Base-by-base conservation (phyloP, 805 yeast genomes). In the Wickerhamomyces alni region DNA sequence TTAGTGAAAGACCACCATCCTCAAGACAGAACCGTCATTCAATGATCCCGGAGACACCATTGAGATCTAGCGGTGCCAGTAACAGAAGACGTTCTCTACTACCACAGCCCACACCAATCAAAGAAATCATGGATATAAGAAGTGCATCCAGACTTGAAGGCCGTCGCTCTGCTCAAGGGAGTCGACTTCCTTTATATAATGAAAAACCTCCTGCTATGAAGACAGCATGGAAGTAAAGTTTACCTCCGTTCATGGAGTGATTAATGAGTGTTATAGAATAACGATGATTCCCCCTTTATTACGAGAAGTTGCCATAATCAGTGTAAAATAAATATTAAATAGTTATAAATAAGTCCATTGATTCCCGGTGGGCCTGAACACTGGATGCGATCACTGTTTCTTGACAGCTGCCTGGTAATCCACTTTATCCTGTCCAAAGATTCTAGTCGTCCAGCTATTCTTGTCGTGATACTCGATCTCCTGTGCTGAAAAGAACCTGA, bases 81-180 rank as follows among this genome's bases (percentile, higher is more conserved):
- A 13, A 28, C 3, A 36, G 31, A 15, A 27, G 52, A n/a, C 40
- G 35, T 18, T 53, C 58, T 4, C 27, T 49, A 36, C 13, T 55
- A 13, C 58, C 55, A 32, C 57, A 54, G 18, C 59, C 58, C 8
- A 52, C 59, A 3, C 59, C 59, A 3, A 36, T 55, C 13, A 45
- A 44, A 17, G 54, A 54, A 15, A 39, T 51, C 1, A 41, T 50
- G 7, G 54, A 50, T 30, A 42, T 47, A 26, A 36, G 46, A 21
- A 32, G 50, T 31, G 45, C 35, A 13, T 35, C 37, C 17, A 35
- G 37, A 27, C 18, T 28, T 7, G 17, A 28, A n/a, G 31, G 8
- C 5, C 5, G 31, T 9, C 9, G 17, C 10, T 28, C 29, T 12
- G 29, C 13, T 5, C 15, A 12, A n/a, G 29, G 29, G 13, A 11